Conservation (phyloP, 345 rosid species). For the Eucalyptus camaldulensis region DNA sequence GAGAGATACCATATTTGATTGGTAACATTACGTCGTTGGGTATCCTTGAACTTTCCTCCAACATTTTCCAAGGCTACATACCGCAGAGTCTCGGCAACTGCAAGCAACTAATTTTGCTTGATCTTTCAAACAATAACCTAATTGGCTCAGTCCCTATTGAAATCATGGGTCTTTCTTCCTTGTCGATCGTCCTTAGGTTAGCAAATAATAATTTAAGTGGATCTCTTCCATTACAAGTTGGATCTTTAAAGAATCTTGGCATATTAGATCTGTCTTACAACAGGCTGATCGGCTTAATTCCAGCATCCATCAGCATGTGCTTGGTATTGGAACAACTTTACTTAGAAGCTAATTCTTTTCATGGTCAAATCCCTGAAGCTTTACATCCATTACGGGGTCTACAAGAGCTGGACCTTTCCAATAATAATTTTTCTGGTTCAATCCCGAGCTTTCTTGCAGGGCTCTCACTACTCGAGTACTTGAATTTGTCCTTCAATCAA, state of each 20-base stretch:
- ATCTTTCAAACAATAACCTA: neutral
- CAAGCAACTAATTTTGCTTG: accelerated
- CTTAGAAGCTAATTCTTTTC: neutral
- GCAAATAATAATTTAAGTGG: neutral
- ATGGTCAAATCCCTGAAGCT: neutral
- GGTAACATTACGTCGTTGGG: neutral
- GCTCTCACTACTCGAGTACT: neutral
- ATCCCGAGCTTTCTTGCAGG: neutral
- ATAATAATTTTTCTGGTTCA: neutral
- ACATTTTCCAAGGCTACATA: neutral
- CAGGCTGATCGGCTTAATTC: neutral
- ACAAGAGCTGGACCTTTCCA: neutral
- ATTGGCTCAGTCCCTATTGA: neutral
- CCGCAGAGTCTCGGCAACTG: neutral
- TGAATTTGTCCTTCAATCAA: neutral
- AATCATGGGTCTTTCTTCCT: neutral
- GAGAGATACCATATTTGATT: neutral
- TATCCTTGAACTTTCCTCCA: accelerated
- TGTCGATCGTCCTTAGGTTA: neutral
- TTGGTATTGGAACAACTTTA: neutral
- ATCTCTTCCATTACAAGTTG: neutral
- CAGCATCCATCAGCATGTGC: accelerated
- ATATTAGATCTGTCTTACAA: neutral
- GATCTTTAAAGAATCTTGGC: neutral
- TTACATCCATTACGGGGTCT: neutral